A percentile compares a stretch with the other conserved stretches of the same genome.
Evolutionary conservation across 2,329 filamentous ascomycete genomes (phyloP).

Genomic region (Epichloe sp.): DNA sequence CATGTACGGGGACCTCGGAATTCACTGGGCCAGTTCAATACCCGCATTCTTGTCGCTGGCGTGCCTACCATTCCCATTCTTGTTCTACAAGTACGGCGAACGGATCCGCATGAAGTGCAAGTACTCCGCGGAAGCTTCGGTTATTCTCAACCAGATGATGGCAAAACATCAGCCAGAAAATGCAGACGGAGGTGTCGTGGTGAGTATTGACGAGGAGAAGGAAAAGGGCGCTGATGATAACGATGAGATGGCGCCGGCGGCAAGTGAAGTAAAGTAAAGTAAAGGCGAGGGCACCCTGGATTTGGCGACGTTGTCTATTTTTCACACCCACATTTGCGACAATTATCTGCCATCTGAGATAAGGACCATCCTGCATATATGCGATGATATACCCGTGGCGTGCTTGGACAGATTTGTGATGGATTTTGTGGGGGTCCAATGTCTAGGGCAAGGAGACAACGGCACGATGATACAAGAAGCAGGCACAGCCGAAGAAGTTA

Average conservation of each 20-base stretch:
- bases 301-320: no score
- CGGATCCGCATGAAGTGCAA: slow-evolving; percentile 53
- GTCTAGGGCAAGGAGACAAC: no score
- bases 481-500: no score
- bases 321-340: no score
- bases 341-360: no score
- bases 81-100: slow-evolving; percentile 61
- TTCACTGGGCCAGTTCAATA: slow-evolving; percentile 63
- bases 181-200: slow-evolving; percentile 16
- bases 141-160: slow-evolving; percentile 37
- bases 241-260: not conserved
- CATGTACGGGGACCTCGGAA: slow-evolving; percentile 47
- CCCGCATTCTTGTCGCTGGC: slow-evolving; percentile 61
- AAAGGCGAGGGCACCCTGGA: not conserved
- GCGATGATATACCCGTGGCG: no score
- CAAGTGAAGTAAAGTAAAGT: not conserved
- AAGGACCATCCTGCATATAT: no score
- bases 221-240: slow-evolving; percentile 6
- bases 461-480: no score
- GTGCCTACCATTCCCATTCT: slow-evolving; percentile 61
- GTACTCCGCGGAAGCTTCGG: slow-evolving; percentile 54
- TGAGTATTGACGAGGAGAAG: slow-evolving; percentile 14
- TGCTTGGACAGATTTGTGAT: no score
- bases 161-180: slow-evolving; percentile 16
- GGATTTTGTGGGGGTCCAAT: no score